Evolutionary conservation across 352 stramenopile genomes (phyloP).

Genomic region (Lagenidium sp.): DNA sequence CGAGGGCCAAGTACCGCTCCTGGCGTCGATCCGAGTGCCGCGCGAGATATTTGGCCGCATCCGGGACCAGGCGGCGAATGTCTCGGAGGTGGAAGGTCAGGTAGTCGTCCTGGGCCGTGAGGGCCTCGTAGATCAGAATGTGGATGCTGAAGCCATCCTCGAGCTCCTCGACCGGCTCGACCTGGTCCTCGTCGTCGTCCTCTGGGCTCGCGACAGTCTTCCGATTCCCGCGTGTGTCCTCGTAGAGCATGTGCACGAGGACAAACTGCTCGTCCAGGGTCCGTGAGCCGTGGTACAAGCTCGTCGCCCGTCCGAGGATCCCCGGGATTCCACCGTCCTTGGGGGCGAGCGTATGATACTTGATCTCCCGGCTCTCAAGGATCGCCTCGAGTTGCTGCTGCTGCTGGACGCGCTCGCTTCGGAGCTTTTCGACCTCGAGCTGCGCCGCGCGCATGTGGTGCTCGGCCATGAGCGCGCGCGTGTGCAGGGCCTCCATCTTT

Average conservation of each 20-base stretch:
- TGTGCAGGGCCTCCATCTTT: slow-evolving; percentile 54
- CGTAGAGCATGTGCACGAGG: slow-evolving; percentile 52
- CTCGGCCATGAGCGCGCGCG: slow-evolving; percentile 33
- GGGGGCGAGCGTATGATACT: slow-evolving; percentile 32
- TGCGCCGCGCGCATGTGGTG: slow-evolving; percentile 43
- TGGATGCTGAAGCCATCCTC: slow-evolving; percentile 33
- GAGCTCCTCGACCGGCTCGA: no score
- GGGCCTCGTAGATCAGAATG: slow-evolving; percentile 39
- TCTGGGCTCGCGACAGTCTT: background rate
- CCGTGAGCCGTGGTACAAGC: slow-evolving; percentile 29
- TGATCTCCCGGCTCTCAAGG: slow-evolving; percentile 35
- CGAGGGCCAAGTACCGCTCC: slow-evolving; percentile 29
- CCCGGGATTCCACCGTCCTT: slow-evolving; percentile 34
- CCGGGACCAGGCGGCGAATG: slow-evolving; percentile 25
- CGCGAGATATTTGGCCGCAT: slow-evolving; percentile 29
- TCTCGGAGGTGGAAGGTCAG: slow-evolving; percentile 39
- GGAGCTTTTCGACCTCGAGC: slow-evolving; percentile 23
- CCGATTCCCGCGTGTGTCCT: slow-evolving; percentile 18
- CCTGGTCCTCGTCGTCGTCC: slow-evolving; percentile 2
- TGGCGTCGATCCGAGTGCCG: slow-evolving; percentile 14
- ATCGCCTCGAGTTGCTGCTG: slow-evolving; percentile 40
- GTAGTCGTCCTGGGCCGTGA: slow-evolving; percentile 32
- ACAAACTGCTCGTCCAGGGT: slow-evolving; percentile 32
- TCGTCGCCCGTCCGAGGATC: slow-evolving; percentile 33
- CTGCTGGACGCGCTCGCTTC: slow-evolving; percentile 24